A percentile compares a stretch with the other conserved stretches of the same genome.
Evolutionary conservation across 1,284 basidiomycete genomes (phyloP).

Genomic region (Microbotryum lychnidis-dioicae): DNA sequence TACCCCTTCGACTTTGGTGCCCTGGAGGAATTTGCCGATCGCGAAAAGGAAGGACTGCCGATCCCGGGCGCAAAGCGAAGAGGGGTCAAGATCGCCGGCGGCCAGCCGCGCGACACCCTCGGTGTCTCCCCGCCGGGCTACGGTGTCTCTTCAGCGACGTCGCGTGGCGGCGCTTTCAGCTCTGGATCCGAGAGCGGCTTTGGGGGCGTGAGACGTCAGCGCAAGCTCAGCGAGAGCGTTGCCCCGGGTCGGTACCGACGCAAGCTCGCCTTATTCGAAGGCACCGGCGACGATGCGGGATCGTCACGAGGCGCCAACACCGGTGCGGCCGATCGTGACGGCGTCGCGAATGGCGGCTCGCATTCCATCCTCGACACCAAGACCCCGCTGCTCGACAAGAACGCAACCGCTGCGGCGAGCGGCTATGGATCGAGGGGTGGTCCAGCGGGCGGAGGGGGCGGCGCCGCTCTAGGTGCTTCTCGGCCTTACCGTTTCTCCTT

Average conservation of each 20-base stretch:
- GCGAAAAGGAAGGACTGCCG: slow-evolving; percentile 43
- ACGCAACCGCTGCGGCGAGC: slow-evolving; percentile 19
- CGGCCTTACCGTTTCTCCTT: slow-evolving; percentile 96
- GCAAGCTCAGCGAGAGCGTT: slow-evolving; percentile 74
- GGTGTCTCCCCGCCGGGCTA: slow-evolving; percentile 20
- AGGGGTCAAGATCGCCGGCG: slow-evolving; percentile 1
- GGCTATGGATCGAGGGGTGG: slow-evolving; percentile 14
- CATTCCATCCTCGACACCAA: slow-evolving; percentile 36
- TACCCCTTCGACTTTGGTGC: slow-evolving; percentile 60
- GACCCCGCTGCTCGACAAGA: slow-evolving; percentile 39
- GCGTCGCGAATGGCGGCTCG: slow-evolving; percentile 10
- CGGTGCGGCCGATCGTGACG: slow-evolving; percentile 45
- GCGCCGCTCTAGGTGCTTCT: slow-evolving; percentile 22
- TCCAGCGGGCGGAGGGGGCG: slow-evolving; percentile 1
- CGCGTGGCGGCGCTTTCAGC: slow-evolving; percentile 36
- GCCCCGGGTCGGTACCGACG: slow-evolving; percentile 54
- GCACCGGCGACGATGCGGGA: slow-evolving; percentile 42
- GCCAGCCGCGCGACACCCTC: not conserved
- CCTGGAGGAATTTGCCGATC: slow-evolving; percentile 81
- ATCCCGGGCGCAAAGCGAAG: slow-evolving; percentile 42
- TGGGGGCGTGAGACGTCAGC: slow-evolving; percentile 50
- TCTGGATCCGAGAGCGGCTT: slow-evolving; percentile 28
- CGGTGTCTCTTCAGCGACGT: slow-evolving; percentile 18
- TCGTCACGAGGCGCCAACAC: slow-evolving; percentile 36
- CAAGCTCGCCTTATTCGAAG: slow-evolving; percentile 89